Evolutionary conservation across 2,329 filamentous ascomycete genomes (phyloP).

Genomic region (Hypoxylon sp.): DNA sequence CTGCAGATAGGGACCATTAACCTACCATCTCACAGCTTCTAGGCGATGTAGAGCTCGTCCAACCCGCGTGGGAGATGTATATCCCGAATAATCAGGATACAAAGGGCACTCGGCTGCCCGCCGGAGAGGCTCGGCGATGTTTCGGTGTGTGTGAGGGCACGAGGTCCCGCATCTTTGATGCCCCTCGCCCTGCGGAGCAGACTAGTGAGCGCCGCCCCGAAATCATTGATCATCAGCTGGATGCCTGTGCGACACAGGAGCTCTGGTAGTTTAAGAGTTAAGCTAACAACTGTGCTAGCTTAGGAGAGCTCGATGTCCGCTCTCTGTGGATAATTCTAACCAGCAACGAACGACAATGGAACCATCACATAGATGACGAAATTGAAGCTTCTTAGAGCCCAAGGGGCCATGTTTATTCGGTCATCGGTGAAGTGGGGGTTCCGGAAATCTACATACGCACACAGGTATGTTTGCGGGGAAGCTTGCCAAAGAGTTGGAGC

Average conservation of each 20-base stretch:
- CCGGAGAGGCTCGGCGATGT: slow-evolving; percentile 47
- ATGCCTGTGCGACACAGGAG: neutral
- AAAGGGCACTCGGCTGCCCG: slow-evolving; percentile 38
- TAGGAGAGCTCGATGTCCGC: slow-evolving; percentile 11
- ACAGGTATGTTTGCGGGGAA: slow-evolving; percentile 41
- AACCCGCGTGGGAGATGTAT: slow-evolving; percentile 30
- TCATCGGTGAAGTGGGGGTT: slow-evolving; percentile 50
- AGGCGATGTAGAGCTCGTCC: slow-evolving; percentile 19
- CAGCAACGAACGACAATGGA: slow-evolving; percentile 14
- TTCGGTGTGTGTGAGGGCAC: slow-evolving; percentile 42
- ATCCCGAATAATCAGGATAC: slow-evolving; percentile 41
- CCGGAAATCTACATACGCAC: slow-evolving; percentile 16
- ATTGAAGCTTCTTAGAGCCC: slow-evolving; percentile 9
- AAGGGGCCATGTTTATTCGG: slow-evolving; percentile 38
- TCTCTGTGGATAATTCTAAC: slow-evolving; percentile 17
- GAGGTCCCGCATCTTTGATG: slow-evolving; percentile 38
- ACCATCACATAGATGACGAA: slow-evolving; percentile 16
- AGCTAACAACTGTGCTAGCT: slow-evolving; percentile 16
- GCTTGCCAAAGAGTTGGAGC: slow-evolving; percentile 41
- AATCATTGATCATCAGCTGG: slow-evolving; percentile 31
- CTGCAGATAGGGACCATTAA: slow-evolving; percentile 23
- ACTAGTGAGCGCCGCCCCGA: slow-evolving; percentile 34
- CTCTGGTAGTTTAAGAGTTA: slow-evolving; percentile 9
- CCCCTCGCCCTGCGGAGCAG: slow-evolving; percentile 35
- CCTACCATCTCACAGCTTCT: slow-evolving; percentile 23